phyloP scores from a whole-genome alignment of 2,329 filamentous ascomycete genomes.

The Ceratocystis variospora region DNA sequence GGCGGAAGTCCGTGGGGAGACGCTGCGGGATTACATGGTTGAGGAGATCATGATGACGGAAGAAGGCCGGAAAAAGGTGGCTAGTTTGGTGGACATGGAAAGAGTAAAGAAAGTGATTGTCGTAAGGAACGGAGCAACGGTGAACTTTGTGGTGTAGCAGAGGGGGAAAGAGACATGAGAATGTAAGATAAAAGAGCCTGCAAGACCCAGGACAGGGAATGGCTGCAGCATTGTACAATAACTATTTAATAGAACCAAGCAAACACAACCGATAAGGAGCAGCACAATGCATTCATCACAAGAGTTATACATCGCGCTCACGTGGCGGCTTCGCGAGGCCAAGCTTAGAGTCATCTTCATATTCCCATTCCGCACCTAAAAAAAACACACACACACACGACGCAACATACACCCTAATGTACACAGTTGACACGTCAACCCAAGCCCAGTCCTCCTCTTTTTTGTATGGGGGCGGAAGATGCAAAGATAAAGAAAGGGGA shows the following conservation, averaged over 20 bases:
- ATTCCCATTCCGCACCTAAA: conserved; percentile 14
- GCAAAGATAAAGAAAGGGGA: not conserved
- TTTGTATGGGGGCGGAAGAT: not conserved
- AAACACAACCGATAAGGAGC: no score
- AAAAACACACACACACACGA: conserved; percentile 10
- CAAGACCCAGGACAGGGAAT: not conserved
- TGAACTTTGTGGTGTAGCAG: conserved; percentile 55
- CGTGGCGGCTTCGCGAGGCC: not conserved
- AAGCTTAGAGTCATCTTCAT: conserved; percentile 11
- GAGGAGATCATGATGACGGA: conserved; percentile 46
- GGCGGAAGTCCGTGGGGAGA: conserved; percentile 24
- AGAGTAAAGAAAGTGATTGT: conserved; percentile 52
- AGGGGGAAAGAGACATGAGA: not conserved
- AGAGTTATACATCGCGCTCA: not conserved
- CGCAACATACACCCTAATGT: conserved; percentile 17
- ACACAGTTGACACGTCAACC: conserved; percentile 16
- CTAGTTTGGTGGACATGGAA: conserved; percentile 33
- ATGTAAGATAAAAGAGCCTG: not conserved
- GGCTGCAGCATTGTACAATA: not conserved
- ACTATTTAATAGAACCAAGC: not conserved
- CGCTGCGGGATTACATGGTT: conserved; percentile 47
- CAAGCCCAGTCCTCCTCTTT: conserved; percentile 7
- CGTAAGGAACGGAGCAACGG: conserved; percentile 50
- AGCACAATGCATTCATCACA: no score
- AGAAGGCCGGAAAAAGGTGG: conserved; percentile 43